These are phyloP conservation scores for Pseudozyma sp. DNA, from an alignment of 1,284 basidiomycete genomes.

Conservation along the genomic window DNA sequence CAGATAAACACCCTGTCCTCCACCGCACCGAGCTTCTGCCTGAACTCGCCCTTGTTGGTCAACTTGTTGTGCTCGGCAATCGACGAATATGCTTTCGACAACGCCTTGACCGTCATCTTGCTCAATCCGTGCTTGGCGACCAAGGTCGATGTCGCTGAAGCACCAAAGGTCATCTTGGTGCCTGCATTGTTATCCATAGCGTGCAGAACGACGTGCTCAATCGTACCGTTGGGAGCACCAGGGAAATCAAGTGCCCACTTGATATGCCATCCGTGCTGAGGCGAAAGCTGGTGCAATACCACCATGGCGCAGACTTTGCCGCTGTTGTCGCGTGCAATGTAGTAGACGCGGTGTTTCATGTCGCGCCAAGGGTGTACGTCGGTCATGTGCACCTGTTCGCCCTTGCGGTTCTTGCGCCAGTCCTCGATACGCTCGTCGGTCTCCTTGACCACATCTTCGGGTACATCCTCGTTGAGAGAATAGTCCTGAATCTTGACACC, in stretches of 20 bases:
- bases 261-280: constrained; percentile 74
- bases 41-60: constrained; percentile 63
- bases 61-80: constrained; percentile 53
- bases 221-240: constrained; percentile 73
- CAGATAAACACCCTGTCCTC: constrained; percentile 59
- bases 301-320: constrained; percentile 72
- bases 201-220: constrained; percentile 72
- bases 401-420: constrained; percentile 72
- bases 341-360: constrained; percentile 73
- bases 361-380: constrained; percentile 74
- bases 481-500: constrained; percentile 71
- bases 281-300: constrained; percentile 74
- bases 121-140: constrained; percentile 59
- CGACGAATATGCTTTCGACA: constrained; percentile 54
- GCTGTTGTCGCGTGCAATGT: constrained; percentile 72
- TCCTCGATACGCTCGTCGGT: constrained; percentile 72
- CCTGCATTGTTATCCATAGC: constrained; percentile 73
- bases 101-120: constrained; percentile 52
- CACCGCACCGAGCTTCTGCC: constrained; percentile 62
- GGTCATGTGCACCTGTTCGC: constrained; percentile 75
- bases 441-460: constrained; percentile 70
- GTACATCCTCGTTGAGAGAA: constrained; percentile 66
- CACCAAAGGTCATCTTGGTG: constrained; percentile 70
- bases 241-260: constrained; percentile 76
- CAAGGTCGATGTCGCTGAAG: constrained; percentile 52